Conservation (phyloP, 768 basidiomycete species). For the Tylopilus plumbeoviolaceoides region DNA sequence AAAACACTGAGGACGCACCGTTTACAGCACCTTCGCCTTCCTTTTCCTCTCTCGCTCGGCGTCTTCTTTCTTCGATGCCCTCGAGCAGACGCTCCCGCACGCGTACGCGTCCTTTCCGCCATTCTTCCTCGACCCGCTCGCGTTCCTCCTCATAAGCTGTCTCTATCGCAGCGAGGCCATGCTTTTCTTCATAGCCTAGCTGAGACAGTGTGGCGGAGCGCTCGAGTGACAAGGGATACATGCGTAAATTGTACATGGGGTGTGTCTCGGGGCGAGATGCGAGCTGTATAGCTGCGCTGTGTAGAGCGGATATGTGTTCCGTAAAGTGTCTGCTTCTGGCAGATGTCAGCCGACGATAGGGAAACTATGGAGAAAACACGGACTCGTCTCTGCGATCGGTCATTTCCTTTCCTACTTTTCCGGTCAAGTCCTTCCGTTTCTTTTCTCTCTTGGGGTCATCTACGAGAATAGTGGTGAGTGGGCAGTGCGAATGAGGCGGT, state of each 20-base stretch:
- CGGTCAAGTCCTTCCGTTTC: slow-evolving; percentile 64
- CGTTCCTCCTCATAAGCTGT: slow-evolving; percentile 76
- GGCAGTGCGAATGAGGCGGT: not conserved
- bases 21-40: slow-evolving; percentile 81
- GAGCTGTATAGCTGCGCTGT: slow-evolving; percentile 55
- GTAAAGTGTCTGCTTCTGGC: slow-evolving; percentile 55
- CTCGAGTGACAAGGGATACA: slow-evolving; percentile 71
- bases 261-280: slow-evolving; percentile 64
- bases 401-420: slow-evolving; percentile 70
- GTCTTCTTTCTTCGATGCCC: slow-evolving; percentile 78
- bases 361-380: slow-evolving; percentile 21
- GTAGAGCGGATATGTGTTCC: slow-evolving; percentile 60
- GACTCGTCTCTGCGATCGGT: slow-evolving; percentile 75
- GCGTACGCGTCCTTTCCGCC: slow-evolving; percentile 67
- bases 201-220: slow-evolving; percentile 72
- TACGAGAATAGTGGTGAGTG: slow-evolving; percentile 25
- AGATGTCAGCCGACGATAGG: slow-evolving; percentile 11
- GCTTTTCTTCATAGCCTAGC: slow-evolving; percentile 61
- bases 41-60: slow-evolving; percentile 81
- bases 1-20: slow-evolving; percentile 37
- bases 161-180: slow-evolving; percentile 61
- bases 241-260: slow-evolving; percentile 62
- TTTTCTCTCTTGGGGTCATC: slow-evolving; percentile 58
- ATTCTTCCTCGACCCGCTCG: slow-evolving; percentile 78
- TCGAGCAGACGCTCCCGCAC: slow-evolving; percentile 76